Evolutionary conservation across 169 alveolate genomes (phyloP).

Genomic region (Amoebophrya sp.): DNA sequence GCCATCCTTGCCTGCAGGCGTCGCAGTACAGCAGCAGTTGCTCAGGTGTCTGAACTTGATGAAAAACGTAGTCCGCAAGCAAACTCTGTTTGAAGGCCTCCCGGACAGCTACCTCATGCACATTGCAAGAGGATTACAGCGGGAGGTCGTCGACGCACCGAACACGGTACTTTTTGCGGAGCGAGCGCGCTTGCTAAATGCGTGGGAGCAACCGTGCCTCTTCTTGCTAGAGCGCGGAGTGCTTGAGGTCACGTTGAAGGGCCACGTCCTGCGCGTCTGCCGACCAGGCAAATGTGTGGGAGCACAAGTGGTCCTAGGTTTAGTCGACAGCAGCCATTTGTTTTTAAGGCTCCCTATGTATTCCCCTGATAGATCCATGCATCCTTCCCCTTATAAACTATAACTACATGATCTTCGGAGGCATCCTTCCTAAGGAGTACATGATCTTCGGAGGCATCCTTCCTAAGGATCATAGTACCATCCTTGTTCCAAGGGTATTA

Average conservation of each 20-base stretch:
- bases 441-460: too few species aligned
- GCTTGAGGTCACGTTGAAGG: neutral
- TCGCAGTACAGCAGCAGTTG: too few species aligned
- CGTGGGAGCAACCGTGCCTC: neutral
- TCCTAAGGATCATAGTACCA: too few species aligned
- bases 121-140: neutral
- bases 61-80: neutral
- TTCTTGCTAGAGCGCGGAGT: neutral
- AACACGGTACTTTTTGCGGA: neutral
- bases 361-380: too few species aligned
- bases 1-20: too few species aligned
- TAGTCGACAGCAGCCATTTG: neutral
- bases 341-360: too few species aligned
- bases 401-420: too few species aligned
- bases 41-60: neutral
- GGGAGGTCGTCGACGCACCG: neutral
- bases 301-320: neutral
- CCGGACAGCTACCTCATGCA: neutral
- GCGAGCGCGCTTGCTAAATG: too few species aligned
- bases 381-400: too few species aligned
- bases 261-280: neutral
- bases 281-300: neutral
- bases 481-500: too few species aligned
- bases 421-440: too few species aligned
- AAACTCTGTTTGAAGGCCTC: neutral